phyloP scores from a whole-genome alignment of 768 basidiomycete genomes.

The Termitomyces sp. region DNA sequence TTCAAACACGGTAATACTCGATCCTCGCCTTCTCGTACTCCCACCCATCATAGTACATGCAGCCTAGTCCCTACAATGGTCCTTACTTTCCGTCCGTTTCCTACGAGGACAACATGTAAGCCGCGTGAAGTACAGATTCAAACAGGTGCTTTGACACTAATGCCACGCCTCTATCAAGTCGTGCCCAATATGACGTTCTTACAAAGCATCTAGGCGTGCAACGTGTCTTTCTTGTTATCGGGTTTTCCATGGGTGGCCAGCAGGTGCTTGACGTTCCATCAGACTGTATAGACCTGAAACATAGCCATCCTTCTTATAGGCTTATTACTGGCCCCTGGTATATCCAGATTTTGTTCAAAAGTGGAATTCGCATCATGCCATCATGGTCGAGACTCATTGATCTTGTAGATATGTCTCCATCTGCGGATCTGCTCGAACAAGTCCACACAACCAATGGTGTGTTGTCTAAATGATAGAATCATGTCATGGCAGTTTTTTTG shows the following conservation, averaged over 20 bases:
- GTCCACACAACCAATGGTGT: conserved; percentile 53
- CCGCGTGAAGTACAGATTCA: background rate
- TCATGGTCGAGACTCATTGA: background rate
- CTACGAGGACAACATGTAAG: conserved; percentile 58
- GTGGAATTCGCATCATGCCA: conserved; percentile 16
- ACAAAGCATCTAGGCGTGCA: conserved; percentile 42
- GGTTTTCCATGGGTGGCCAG: conserved; percentile 62
- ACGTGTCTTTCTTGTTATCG: conserved; percentile 44
- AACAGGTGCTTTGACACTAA: background rate
- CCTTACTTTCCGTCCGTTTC: conserved; percentile 56
- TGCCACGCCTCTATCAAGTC: conserved; percentile 27
- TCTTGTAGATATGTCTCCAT: conserved; percentile 44
- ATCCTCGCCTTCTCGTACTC: background rate
- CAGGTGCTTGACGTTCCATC: conserved; percentile 22
- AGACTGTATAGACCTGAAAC: background rate
- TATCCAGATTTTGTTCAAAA: conserved; percentile 53
- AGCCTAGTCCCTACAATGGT: conserved; percentile 55
- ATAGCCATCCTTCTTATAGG: conserved; percentile 23
- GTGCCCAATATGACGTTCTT: conserved; percentile 52
- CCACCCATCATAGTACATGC: background rate
- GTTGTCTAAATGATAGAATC: background rate
- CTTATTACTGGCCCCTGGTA: conserved; percentile 54
- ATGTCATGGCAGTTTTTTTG: no score
- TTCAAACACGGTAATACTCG: conserved; percentile 47
- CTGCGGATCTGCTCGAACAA: conserved; percentile 55